These are phyloP conservation scores for Mycena leptocephala DNA, from an alignment of 768 basidiomycete genomes.

Conservation along the genomic window DNA sequence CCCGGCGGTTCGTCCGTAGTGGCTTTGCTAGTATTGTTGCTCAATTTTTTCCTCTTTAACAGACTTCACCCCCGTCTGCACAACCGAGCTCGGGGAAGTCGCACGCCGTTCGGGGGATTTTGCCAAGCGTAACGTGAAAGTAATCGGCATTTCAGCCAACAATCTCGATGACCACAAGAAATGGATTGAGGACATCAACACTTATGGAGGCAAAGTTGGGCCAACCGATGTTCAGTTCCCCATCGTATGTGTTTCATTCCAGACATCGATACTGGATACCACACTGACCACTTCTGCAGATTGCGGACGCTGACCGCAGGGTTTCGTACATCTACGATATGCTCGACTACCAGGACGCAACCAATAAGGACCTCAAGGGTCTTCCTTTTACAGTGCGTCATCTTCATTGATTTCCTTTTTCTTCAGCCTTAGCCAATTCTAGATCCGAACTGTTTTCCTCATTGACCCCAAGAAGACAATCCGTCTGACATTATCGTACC, in stretches of 20 bases:
- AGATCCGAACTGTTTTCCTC: slow-evolving; percentile 97
- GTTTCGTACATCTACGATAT: slow-evolving; percentile 94
- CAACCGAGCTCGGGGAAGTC: slow-evolving; percentile 97
- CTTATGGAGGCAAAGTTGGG: slow-evolving; percentile 77
- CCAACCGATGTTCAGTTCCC: slow-evolving; percentile 92
- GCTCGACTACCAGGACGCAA: slow-evolving; percentile 96
- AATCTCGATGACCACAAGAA: slow-evolving; percentile 85
- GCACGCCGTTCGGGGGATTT: slow-evolving; percentile 92
- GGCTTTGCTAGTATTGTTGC: neutral
- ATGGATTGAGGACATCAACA: slow-evolving; percentile 94
- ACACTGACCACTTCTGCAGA: too few relatives aligned
- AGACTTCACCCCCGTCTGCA: slow-evolving; percentile 93
- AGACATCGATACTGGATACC: too few relatives aligned
- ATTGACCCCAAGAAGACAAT: slow-evolving; percentile 98
- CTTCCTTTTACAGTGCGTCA: slow-evolving; percentile 90
- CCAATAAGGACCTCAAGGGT: slow-evolving; percentile 89
- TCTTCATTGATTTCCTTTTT: too few relatives aligned
- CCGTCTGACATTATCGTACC: slow-evolving; percentile 92
- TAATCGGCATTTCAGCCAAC: slow-evolving; percentile 96
- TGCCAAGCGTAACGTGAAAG: slow-evolving; percentile 89
- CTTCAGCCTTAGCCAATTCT: too few relatives aligned
- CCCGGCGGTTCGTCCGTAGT: slow-evolving; percentile 68
- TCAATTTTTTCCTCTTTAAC: neutral
- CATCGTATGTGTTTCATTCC: too few relatives aligned
- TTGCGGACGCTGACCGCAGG: slow-evolving; percentile 92